Conservation (phyloP, 1,139 yeast species). For the Yarrowia galli region DNA sequence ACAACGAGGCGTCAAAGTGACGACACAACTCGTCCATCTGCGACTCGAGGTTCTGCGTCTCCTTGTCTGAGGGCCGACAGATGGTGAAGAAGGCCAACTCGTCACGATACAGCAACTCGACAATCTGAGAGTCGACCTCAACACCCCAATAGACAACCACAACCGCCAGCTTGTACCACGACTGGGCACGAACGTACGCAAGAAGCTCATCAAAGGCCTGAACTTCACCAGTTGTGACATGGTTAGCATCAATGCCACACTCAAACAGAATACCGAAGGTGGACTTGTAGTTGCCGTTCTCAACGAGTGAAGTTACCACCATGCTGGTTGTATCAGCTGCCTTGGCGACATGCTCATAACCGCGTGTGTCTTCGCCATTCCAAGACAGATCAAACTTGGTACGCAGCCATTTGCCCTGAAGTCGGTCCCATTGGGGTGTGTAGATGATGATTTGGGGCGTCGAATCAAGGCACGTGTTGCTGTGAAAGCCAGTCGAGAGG, state of each 20-base stretch:
- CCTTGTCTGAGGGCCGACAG: slow-evolving; percentile 14
- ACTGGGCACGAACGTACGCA: slow-evolving; percentile 12
- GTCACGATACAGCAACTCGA: not conserved
- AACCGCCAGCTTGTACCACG: slow-evolving; percentile 26
- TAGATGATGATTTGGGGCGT: slow-evolving; percentile 43
- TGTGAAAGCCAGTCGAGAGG: slow-evolving; percentile 41
- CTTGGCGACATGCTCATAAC: slow-evolving; percentile 23
- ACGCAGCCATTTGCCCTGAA: slow-evolving; percentile 49
- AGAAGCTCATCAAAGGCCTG: slow-evolving; percentile 17
- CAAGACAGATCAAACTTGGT: slow-evolving; percentile 46
- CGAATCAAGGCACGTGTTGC: slow-evolving; percentile 42
- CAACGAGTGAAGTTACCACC: slow-evolving; percentile 5
- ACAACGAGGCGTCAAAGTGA: slow-evolving; percentile 4
- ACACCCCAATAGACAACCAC: slow-evolving; percentile 28
- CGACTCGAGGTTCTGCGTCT: slow-evolving; percentile 20
- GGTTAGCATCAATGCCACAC: slow-evolving; percentile 21
- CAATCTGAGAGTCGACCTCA: slow-evolving; percentile 6
- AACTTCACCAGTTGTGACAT: not conserved
- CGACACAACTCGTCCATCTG: slow-evolving; percentile 26
- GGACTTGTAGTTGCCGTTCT: slow-evolving; percentile 11
- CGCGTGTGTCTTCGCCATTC: slow-evolving; percentile 37
- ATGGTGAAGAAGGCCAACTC: slow-evolving; percentile 20
- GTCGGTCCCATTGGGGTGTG: slow-evolving; percentile 47
- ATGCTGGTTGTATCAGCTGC: not conserved
- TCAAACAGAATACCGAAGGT: slow-evolving; percentile 18